A percentile compares a stretch with the other conserved stretches of the same genome.
Conservation (phyloP, 805 yeast species). For the Pichia exigua region DNA sequence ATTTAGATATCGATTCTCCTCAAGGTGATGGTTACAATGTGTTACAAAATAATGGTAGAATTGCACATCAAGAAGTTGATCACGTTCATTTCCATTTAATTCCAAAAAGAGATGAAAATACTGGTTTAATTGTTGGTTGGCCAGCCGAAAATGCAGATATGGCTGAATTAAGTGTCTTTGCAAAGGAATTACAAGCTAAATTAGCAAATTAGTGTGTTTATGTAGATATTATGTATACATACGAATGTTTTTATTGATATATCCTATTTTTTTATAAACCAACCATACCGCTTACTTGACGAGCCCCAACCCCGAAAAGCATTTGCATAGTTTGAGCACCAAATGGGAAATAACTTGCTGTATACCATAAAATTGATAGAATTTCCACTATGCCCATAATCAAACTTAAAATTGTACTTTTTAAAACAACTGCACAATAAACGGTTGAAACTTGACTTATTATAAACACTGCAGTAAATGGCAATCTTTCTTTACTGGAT, state of each 20-base stretch:
- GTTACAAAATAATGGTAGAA: constrained; percentile 86
- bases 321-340: constrained; percentile 70
- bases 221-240: not conserved
- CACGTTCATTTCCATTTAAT: constrained; percentile 97
- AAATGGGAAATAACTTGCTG: constrained; percentile 90
- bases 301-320: constrained; percentile 36
- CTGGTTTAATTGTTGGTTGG: constrained; percentile 90
- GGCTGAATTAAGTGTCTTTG: constrained; percentile 59
- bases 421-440: constrained; percentile 63
- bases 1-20: constrained; percentile 53
- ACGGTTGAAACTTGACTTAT: constrained; percentile 73
- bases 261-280: constrained; percentile 25
- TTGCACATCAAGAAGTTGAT: constrained; percentile 93
- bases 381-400: constrained; percentile 70
- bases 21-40: constrained; percentile 76
- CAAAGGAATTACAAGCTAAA: constrained; percentile 48
- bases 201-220: constrained; percentile 9
- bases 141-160: constrained; percentile 80
- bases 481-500: constrained; percentile 63
- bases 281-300: constrained; percentile 32
- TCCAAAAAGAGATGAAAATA: constrained; percentile 66
- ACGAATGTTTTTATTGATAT: too few species aligned
- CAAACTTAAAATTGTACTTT: constrained; percentile 68
- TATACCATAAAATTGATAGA: constrained; percentile 82
- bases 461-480: constrained; percentile 75